A percentile compares a stretch with the other conserved stretches of the same genome.
Evolutionary conservation across 2,329 filamentous ascomycete species (phyloP).

Genomic region (Microsporum ferrugineum): DNA sequence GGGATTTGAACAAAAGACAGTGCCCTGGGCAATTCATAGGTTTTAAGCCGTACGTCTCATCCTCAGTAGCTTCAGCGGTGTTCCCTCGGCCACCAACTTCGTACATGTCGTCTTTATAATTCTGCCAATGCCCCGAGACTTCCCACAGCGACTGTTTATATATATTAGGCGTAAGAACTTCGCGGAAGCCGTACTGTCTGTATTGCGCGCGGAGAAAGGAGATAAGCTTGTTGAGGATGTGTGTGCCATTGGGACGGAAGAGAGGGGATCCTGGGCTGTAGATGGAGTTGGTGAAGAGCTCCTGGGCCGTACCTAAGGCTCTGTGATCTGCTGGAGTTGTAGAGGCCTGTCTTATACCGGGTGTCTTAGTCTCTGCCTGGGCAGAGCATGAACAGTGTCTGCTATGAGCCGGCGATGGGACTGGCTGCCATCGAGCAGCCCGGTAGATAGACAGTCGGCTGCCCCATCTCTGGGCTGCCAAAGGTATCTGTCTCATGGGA

Average conservation of each 20-base stretch:
- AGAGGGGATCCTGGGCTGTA: constrained; percentile 81
- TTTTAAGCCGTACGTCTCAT: constrained; percentile 71
- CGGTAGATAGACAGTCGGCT: not conserved
- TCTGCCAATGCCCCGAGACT: constrained; percentile 74
- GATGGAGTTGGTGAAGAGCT: constrained; percentile 65
- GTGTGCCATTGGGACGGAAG: constrained; percentile 69
- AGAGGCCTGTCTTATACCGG: not conserved
- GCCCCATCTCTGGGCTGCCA: constrained; percentile 11
- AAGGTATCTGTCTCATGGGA: constrained; percentile 10
- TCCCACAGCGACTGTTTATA: constrained; percentile 84
- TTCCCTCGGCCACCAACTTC: constrained; percentile 51
- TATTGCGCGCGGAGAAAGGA: constrained; percentile 76
- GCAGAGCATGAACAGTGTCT: constrained; percentile 24
- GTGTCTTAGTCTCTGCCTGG: constrained; percentile 7
- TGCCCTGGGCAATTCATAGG: constrained; percentile 92
- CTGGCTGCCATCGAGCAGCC: not conserved
- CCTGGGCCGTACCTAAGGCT: constrained; percentile 45
- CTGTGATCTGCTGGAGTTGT: constrained; percentile 40
- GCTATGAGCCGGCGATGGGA: constrained; percentile 7
- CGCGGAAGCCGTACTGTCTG: constrained; percentile 70
- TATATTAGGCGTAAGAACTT: constrained; percentile 81
- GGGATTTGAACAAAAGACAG: constrained; percentile 68
- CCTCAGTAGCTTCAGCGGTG: constrained; percentile 37
- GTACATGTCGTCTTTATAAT: constrained; percentile 89
- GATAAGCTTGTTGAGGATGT: constrained; percentile 72